Evolutionary conservation across 169 alveolate genomes (phyloP), one percentile per base, ranked within the genome.

Genomic region (Cryptosporidium meleagridis): DNA sequence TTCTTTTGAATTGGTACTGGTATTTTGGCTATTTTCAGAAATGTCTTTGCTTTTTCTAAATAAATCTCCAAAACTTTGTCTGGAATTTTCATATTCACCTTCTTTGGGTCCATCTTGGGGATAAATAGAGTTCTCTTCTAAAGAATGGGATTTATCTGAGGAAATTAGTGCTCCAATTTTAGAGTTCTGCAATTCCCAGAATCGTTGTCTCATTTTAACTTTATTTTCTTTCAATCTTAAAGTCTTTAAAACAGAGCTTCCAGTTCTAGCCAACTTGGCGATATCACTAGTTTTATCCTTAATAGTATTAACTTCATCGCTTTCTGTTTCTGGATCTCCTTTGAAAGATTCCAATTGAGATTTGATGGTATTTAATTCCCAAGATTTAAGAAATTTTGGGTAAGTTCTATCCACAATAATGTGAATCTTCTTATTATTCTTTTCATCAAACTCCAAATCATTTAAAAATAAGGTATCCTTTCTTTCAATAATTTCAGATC

Each of bases 251-350:
- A 97, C 94, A 67, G 93, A 92, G 58, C 98, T 96, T 39, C 99
- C 99, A 87, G 97, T 96, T 94, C 98, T 97, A 31, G 99, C 99
- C 85, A 98, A 86, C 69, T 94, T 94, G 37, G 99, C 99, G 93
- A 99, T 96, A 93, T 99, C 99, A 44, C 99, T 96, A 26, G 98
- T 97, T 10, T 96, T 98, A 85, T 98, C 99, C 92, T 97, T 98
- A 14, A 98, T 99, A 2, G 98, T 97, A 95, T 95, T 67, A 94
- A 93, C 92, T 93, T 96, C 85, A 92, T 93, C 94, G 95, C 95
- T 59, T 86, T 95, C 61, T 94, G 95, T 92, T 92, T 95, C 59
- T 69, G 95, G 69, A 86, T 93, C 75, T 91, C 91, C 31, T 23
- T 59, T 21, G 10, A 48, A 86, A 29, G 8, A 33, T 61, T 91